Evolutionary conservation across 2,329 filamentous ascomycete species (phyloP), one percentile per base, ranked within the genome.

Genomic region (Penicillium sp.): DNA sequence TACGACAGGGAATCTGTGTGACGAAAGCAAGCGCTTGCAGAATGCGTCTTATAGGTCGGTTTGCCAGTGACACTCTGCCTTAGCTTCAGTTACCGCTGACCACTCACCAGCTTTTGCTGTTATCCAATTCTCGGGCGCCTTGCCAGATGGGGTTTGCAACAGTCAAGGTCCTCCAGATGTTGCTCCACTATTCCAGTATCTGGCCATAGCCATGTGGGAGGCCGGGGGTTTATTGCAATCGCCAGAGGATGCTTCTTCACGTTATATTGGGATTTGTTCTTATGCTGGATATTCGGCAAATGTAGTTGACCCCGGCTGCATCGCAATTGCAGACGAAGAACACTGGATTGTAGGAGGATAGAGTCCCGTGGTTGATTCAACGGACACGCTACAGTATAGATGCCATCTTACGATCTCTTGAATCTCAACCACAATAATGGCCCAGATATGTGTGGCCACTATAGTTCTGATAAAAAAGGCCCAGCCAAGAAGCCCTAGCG

Each of bases 11-110:
- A 37, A 14, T 42, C 55, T 15, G 55, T 39, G 59, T 68, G 69
- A 72, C 59, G 60, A 67, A 48, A 64, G 35, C 51, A 50, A 63
- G 72, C 72, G 72, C 70, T 69, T 74, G 69, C 67, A 74, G 64
- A 63, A 63, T 58, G 43, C 22, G 31, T 65, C 20, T 63, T 20
- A 74, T 73, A 70, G 69, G 72, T 47, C 54, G 34, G 8, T 31
- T 31, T 15, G 31, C 31, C 55, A 60, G 59, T 55, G 62, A 58
- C 59, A 35, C 57, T 59, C 45, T 47, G 48, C 55, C 20, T 49
- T 61, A 47, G 58, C 55, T 60, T 60, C 52, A 59, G 25, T 63
- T 60, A 45, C 38, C 63, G 55, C 55, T 54, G 50, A n/a, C 58
- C 60, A 61, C 42, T 62, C 41, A 61, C 55, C 61, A 63, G 54